Evolutionary conservation across 2,329 filamentous ascomycete genomes (phyloP), one percentile per base, ranked within the genome.

Genomic region (Trichoderma koningii): DNA sequence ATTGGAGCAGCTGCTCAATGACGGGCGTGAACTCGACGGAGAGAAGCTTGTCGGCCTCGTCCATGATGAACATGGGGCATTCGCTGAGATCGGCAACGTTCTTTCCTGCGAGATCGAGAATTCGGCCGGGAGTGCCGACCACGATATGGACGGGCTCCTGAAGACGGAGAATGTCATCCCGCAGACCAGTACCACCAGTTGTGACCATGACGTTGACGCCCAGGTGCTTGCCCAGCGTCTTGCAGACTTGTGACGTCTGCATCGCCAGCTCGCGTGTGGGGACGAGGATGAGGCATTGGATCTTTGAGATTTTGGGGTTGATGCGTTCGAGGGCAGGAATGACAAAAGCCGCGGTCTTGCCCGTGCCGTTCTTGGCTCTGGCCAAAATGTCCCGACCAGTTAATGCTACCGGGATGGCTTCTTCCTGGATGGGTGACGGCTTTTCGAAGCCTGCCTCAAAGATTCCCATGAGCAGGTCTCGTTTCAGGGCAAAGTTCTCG

Each of bases 181-280:
- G 92, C 64, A 99, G 83, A 28, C 92, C 91, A 48, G 95, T 98
- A 73, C 95, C 95, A 78, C 95, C 95, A 26, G 96, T 99, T 55
- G 94, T 97, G 70, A 99, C 96, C 96, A 99, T 99, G 74, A 99
- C 94, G 74, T 99, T 98, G 79, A 99, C 85, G 65, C 93, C 93
- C 47, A 99, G 88, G 75, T 99, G 93, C 80, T 99, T 98, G 69
- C 96, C 96, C 53, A 99, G 86, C 14, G 90, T 97, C 83, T 98
- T 99, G 87, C 95, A 99, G 70, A 99, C 95, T 80, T 99, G 95
- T 56, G 96, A 99, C 67, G 95, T 99, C 79, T 99, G 95, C 79
- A 99, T 89, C 63, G 96, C 96, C 72, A 99, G 84, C 81, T 99
- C 95, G 86, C 95, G 86, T 68, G 95, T 99, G 42, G 95, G 96